These are phyloP conservation scores for Aquanectria penicillioides DNA, from an alignment of 2,329 filamentous ascomycete species.

Conservation along the genomic window DNA sequence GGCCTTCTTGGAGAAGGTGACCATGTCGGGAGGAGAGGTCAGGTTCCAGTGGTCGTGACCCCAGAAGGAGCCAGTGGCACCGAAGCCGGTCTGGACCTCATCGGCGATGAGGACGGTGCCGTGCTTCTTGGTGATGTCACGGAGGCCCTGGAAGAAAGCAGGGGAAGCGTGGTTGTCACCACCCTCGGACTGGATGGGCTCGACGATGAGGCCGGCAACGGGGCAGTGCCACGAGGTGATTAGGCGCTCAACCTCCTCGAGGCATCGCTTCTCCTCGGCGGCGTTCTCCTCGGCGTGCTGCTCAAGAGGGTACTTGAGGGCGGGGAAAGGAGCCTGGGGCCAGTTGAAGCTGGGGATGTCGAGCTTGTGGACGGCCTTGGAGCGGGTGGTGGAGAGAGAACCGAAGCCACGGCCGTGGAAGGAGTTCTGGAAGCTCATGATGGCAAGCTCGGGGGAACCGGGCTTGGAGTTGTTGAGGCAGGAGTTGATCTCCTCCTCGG, in stretches of 20 bases:
- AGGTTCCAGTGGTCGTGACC: slow-evolving; percentile 87
- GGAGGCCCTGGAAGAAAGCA: slow-evolving; percentile 80
- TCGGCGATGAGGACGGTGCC: slow-evolving; percentile 82
- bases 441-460: slow-evolving; percentile 78
- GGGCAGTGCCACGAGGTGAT: slow-evolving; percentile 75
- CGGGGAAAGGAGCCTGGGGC: slow-evolving; percentile 85
- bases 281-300: slow-evolving; percentile 75
- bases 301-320: slow-evolving; percentile 79
- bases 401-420: slow-evolving; percentile 88
- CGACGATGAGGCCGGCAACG: slow-evolving; percentile 78
- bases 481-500: slow-evolving; percentile 72
- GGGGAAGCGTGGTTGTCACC: slow-evolving; percentile 86
- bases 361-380: slow-evolving; percentile 86
- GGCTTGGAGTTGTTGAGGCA: slow-evolving; percentile 78
- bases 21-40: slow-evolving; percentile 78
- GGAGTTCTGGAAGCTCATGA: slow-evolving; percentile 79
- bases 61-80: slow-evolving; percentile 90
- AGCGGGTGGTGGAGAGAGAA: slow-evolving; percentile 80
- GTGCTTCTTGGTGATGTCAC: slow-evolving; percentile 75
- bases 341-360: slow-evolving; percentile 91
- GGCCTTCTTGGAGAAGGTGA: slow-evolving; percentile 90
- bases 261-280: slow-evolving; percentile 75
- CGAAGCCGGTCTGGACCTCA: slow-evolving; percentile 83
- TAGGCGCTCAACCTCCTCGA: slow-evolving; percentile 77
- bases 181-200: slow-evolving; percentile 85